A percentile compares a stretch with the other conserved stretches of the same genome.
Evolutionary conservation across 202 grass and related monocot genomes (phyloP).

Genomic region (Musa balbisiana): DNA sequence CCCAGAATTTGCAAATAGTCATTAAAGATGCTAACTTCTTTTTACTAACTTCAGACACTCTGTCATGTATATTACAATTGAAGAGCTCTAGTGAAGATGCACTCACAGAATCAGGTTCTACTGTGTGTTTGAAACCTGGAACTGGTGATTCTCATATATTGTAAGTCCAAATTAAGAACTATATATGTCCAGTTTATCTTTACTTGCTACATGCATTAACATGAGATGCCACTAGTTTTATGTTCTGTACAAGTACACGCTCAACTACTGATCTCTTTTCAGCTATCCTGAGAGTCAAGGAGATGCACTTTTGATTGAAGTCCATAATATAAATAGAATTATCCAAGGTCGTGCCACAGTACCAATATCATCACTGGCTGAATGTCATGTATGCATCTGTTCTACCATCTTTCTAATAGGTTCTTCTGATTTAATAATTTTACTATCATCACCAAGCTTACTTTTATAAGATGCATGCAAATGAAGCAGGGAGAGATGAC

Average conservation of each 20-base stretch:
- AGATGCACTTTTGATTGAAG: conserved; percentile 66
- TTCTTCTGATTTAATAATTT: background rate
- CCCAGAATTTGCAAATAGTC: background rate
- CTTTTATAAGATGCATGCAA: background rate
- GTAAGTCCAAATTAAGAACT: conserved; percentile 48
- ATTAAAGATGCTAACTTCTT: background rate
- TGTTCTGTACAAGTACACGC: conserved; percentile 9
- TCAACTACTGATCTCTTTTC: conserved; percentile 29
- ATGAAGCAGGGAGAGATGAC: conserved; percentile 55
- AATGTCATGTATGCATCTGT: conserved; percentile 56
- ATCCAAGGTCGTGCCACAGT: conserved; percentile 60
- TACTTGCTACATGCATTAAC: background rate
- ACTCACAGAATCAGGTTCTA: conserved; percentile 50
- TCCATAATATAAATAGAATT: conserved; percentile 58
- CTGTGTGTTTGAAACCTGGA: conserved; percentile 67
- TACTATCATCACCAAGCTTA: background rate
- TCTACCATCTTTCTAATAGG: background rate
- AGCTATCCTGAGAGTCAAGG: conserved; percentile 70
- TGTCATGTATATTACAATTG: conserved; percentile 63
- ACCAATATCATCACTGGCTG: conserved; percentile 60
- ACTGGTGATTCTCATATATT: conserved; percentile 83
- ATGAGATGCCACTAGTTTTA: background rate
- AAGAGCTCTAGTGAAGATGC: conserved; percentile 57
- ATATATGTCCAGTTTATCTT: background rate
- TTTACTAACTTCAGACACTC: conserved; percentile 41